Percentiles rank a stretch among this genome's conserved stretches.
These are phyloP conservation scores for Tetrastigma voinierianum DNA, from an alignment of 164 flowering plant species.

Conservation along the genomic window DNA sequence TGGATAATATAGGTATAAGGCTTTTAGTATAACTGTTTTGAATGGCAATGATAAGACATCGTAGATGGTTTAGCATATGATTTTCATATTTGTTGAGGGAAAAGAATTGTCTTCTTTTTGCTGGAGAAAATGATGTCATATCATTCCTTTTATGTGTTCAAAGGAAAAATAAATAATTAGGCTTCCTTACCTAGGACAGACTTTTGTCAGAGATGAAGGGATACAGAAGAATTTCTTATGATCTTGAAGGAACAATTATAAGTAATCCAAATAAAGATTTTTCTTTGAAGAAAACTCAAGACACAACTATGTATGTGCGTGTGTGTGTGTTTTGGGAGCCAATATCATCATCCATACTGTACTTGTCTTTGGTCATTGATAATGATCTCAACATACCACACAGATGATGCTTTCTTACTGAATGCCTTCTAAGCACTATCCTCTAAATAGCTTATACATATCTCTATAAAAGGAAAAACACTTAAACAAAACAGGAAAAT, in stretches of 20 bases:
- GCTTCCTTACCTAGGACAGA: not conserved
- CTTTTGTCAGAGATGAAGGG: conserved; percentile 9
- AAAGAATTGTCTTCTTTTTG: not conserved
- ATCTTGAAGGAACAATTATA: conserved; percentile 9
- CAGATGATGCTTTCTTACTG: conserved; percentile 22
- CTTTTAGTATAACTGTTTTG: no score
- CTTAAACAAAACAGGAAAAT: conserved; percentile 16
- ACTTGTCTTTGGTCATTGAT: conserved; percentile 9
- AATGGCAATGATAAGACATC: no score
- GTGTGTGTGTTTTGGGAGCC: conserved; percentile 22
- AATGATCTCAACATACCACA: conserved; percentile 21
- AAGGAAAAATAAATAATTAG: no score
- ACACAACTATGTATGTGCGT: conserved; percentile 10
- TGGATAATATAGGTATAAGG: no score
- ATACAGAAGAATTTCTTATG: conserved; percentile 18
- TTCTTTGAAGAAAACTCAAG: conserved; percentile 10
- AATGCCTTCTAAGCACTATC: conserved; percentile 8
- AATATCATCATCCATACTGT: conserved; percentile 15
- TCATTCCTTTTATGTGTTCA: not conserved
- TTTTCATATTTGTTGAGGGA: not conserved
- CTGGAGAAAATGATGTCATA: not conserved
- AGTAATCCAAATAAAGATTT: conserved; percentile 4
- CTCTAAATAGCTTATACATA: conserved; percentile 23
- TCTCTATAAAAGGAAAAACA: conserved; percentile 23
- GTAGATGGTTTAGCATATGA: no score